phyloP scores from a whole-genome alignment of 1,284 basidiomycete species.

The Puccinia triticina region DNA sequence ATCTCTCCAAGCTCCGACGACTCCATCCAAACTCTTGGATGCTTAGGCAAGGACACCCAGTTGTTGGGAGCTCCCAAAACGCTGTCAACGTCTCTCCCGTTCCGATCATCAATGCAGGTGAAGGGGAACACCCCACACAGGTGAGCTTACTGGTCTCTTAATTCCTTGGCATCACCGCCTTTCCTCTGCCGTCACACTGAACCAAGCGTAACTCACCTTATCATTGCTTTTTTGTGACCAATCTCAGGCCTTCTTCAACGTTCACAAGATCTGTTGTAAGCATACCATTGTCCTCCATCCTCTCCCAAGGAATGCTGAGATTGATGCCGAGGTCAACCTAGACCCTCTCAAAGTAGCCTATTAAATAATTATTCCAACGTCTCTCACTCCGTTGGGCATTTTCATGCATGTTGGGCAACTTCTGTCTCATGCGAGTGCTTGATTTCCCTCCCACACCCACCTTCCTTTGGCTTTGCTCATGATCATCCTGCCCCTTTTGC shows the following conservation, averaged over 20 bases:
- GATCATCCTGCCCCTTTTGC: slow-evolving; percentile 35
- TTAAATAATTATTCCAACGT: slow-evolving; percentile 98
- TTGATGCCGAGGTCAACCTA: slow-evolving; percentile 97
- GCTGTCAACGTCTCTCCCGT: slow-evolving; percentile 94
- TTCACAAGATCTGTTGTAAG: slow-evolving; percentile 96
- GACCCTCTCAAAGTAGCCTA: slow-evolving; percentile 91
- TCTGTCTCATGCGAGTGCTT: neutral
- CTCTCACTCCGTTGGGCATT: slow-evolving; percentile 68
- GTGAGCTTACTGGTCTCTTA: slow-evolving; percentile 8
- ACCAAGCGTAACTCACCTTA: neutral
- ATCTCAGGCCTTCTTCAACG: slow-evolving; percentile 76
- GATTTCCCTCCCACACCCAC: too few species aligned
- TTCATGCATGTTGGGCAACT: neutral
- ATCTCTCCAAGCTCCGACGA: slow-evolving; percentile 74
- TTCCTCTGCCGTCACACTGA: neutral
- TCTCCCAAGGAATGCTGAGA: slow-evolving; percentile 93
- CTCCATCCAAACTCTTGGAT: slow-evolving; percentile 90
- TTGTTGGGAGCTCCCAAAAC: slow-evolving; percentile 83
- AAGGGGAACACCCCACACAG: slow-evolving; percentile 97
- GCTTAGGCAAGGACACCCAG: slow-evolving; percentile 95
- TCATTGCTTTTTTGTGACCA: neutral
- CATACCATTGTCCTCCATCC: slow-evolving; percentile 99
- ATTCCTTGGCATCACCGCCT: neutral
- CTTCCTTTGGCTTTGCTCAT: slow-evolving; percentile 48
- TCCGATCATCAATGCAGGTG: slow-evolving; percentile 94